Conservation (phyloP, 805 yeast genomes). For the Metschnikowia drakensbergensis region DNA sequence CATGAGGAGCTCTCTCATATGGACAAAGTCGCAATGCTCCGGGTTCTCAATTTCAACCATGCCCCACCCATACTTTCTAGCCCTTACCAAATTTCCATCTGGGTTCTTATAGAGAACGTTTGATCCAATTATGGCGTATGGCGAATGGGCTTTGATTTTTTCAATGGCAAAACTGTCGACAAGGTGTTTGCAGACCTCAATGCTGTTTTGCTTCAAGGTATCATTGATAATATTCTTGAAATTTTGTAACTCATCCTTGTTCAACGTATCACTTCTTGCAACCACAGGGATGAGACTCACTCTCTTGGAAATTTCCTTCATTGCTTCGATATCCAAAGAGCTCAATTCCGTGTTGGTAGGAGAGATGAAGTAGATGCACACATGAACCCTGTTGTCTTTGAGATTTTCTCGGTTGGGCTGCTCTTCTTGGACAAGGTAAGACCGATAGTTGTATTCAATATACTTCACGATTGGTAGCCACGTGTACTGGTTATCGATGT, state of each 20-base stretch:
- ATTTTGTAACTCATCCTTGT: constrained; percentile 48
- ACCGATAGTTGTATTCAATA: constrained; percentile 75
- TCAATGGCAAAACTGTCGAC: constrained; percentile 26
- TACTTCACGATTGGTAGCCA: constrained; percentile 53
- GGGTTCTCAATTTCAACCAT: constrained; percentile 76
- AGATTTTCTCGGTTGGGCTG: constrained; percentile 27
- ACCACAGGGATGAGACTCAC: constrained; percentile 82
- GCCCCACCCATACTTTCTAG: constrained; percentile 72
- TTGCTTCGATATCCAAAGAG: constrained; percentile 66
- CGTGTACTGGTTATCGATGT: constrained; percentile 47
- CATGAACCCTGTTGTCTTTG: constrained; percentile 72
- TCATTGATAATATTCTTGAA: constrained; percentile 54
- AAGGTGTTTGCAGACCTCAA: constrained; percentile 38
- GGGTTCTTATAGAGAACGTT: constrained; percentile 31
- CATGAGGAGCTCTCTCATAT: constrained; percentile 61
- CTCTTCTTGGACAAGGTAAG: constrained; percentile 66
- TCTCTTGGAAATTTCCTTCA: constrained; percentile 65
- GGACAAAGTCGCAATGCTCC: constrained; percentile 69
- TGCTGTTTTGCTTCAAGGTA: constrained; percentile 49
- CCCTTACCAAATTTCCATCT: constrained; percentile 51
- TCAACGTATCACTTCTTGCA: constrained; percentile 74
- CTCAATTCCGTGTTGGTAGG: constrained; percentile 55
- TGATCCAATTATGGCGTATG: constrained; percentile 72
- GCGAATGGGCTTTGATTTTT: constrained; percentile 44
- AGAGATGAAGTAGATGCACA: constrained; percentile 75